Evolutionary conservation across 352 stramenopile species (phyloP), one percentile per base, ranked within the genome.

Genomic region (Phytophthora pseudosyringae): DNA sequence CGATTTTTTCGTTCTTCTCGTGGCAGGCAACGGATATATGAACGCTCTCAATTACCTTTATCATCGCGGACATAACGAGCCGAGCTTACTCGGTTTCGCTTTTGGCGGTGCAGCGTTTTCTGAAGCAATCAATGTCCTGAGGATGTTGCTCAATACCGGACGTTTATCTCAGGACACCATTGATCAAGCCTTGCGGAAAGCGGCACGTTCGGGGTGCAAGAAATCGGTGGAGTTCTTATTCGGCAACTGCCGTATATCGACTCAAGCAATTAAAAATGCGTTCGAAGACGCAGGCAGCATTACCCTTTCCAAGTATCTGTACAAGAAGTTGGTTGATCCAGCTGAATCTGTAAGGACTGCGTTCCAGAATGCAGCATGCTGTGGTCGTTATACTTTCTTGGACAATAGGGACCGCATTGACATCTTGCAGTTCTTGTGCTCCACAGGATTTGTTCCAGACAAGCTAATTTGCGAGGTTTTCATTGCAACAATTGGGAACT

Each of bases 351-450:
- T 31, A 35, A 28, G 26, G 8, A 13, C 26, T n/a, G 45, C 45
- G n/a, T 52, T 52, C 15, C n/a, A 7, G 4, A 52, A 52, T n/a
- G 45, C 45, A 52, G 31, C 45, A 13, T 28, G 26, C 29, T 38
- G 26, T 39, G n/a, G 28, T n/a, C 29, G 3, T 13, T 52, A 52
- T 39, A 52, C 26, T 15, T 3, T 26, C 3, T 28, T 39, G 45
- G 18, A 8, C 8, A 15, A 18, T n/a, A n/a, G 26, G 10, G n/a
- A 28, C 28, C 45, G 45, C 7, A 39, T 52, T 13, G 45, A 15
- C 28, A 38, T 52, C 26, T 35, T 52, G n/a, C 39, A 26, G 9
- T 52, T 52, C 2, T 36, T 52, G 45, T 28, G n/a, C 13, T 40
- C 15, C 29, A 52, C 29, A 15, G n/a, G 28, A 12, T 28, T 39